phyloP scores from a whole-genome alignment of 2,329 filamentous ascomycete species.

The Xylogone sp. region DNA sequence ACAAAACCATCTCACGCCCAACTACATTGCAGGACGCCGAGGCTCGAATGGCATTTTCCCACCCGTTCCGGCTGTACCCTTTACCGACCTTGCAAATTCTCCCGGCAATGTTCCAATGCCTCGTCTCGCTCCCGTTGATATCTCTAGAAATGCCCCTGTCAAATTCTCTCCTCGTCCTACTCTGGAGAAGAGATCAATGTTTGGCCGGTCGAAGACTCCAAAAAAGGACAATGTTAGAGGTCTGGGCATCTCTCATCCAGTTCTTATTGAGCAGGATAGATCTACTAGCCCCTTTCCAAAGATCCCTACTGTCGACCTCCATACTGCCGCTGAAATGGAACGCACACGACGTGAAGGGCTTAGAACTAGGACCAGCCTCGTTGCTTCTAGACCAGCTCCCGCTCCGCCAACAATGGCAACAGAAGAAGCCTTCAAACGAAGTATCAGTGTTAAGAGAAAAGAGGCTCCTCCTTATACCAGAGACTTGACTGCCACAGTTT shows the following conservation, averaged over 20 bases:
- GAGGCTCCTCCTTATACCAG: slow-evolving; percentile 5
- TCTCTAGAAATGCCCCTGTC: slow-evolving; percentile 1
- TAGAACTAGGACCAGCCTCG: slow-evolving; percentile 16
- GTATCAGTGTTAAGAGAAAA: slow-evolving; percentile 19
- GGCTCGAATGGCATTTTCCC: slow-evolving; percentile 24
- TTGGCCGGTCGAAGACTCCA: slow-evolving; percentile 18
- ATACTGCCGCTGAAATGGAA: slow-evolving; percentile 25
- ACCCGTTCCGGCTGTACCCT: slow-evolving; percentile 10
- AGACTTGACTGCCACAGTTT: slow-evolving; percentile 14
- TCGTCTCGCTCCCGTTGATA: slow-evolving; percentile 3
- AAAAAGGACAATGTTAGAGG: slow-evolving; percentile 20
- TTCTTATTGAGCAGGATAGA: slow-evolving; percentile 11
- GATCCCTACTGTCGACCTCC: slow-evolving; percentile 28
- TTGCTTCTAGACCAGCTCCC: slow-evolving; percentile 18
- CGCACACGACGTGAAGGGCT: slow-evolving; percentile 22
- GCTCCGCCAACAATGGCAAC: slow-evolving; percentile 14
- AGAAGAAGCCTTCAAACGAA: slow-evolving; percentile 16
- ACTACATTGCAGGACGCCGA: slow-evolving; percentile 20
- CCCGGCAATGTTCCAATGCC: background rate
- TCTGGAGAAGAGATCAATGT: slow-evolving; percentile 20
- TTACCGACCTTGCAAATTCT: background rate
- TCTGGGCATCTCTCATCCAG: slow-evolving; percentile 26
- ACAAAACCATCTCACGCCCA: background rate
- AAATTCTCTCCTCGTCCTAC: slow-evolving; percentile 3
- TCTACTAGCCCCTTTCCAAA: slow-evolving; percentile 17